Conservation (phyloP, 2,329 filamentous ascomycete species). For the Calonectria ilicicola region DNA sequence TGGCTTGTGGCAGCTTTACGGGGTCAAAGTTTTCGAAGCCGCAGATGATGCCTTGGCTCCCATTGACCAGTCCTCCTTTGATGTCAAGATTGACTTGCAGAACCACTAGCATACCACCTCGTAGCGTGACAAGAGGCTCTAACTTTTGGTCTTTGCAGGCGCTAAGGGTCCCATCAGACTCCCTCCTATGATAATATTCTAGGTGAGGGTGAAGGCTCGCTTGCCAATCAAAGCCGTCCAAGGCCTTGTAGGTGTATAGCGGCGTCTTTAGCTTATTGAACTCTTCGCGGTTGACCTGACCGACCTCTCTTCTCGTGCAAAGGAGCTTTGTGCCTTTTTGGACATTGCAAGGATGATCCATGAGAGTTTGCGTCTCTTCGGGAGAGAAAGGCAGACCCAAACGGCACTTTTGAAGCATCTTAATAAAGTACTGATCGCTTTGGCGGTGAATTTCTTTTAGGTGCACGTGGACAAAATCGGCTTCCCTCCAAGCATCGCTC, state of each 20-base stretch:
- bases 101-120: conserved; percentile 35
- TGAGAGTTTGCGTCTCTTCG: conserved; percentile 54
- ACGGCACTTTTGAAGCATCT: conserved; percentile 66
- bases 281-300: conserved; percentile 10
- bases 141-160: conserved; percentile 28
- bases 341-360: conserved; percentile 58
- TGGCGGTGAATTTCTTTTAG: conserved; percentile 70
- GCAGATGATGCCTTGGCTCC: conserved; percentile 40
- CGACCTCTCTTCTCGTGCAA: conserved; percentile 23
- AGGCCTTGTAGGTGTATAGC: conserved; percentile 8
- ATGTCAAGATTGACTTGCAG: conserved; percentile 40
- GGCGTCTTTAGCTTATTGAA: conserved; percentile 26
- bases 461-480: conserved; percentile 64
- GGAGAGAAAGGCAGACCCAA: conserved; percentile 54
- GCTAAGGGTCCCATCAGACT: conserved; percentile 21
- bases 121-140: conserved; percentile 23
- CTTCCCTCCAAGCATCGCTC: conserved; percentile 65
- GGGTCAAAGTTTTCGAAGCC: conserved; percentile 28
- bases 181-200: neutral
- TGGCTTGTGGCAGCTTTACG: conserved; percentile 7
- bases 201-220: neutral
- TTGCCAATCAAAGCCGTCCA: conserved; percentile 27
- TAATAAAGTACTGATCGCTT: conserved; percentile 64
- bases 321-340: conserved; percentile 35
- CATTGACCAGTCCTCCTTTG: conserved; percentile 31